A percentile compares a stretch with the other conserved stretches of the same genome.
These are phyloP conservation scores for Penicillium fimorum DNA, from an alignment of 495 filamentous ascomycete genomes.

Conservation along the genomic window DNA sequence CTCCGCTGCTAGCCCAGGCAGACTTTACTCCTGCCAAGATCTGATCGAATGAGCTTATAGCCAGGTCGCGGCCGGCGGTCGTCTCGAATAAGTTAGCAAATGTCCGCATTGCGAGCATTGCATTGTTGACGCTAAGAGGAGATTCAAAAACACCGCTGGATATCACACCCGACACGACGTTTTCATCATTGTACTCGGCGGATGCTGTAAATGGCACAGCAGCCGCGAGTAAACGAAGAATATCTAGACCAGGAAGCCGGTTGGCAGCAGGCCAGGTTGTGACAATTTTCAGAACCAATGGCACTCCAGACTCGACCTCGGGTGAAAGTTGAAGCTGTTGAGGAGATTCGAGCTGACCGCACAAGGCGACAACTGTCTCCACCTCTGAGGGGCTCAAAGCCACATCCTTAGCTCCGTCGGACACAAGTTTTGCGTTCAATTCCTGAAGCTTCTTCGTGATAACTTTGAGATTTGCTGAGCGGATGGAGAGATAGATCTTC, in stretches of 20 bases:
- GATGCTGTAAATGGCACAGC: slow-evolving; percentile 60
- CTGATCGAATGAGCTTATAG: slow-evolving; percentile 56
- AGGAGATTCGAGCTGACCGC: slow-evolving; percentile 55
- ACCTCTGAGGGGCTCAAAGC: slow-evolving; percentile 72
- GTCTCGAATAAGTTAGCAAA: slow-evolving; percentile 88
- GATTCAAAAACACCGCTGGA: slow-evolving; percentile 56
- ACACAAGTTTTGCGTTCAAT: slow-evolving; percentile 64
- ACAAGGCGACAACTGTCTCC: slow-evolving; percentile 52
- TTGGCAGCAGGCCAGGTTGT: slow-evolving; percentile 75
- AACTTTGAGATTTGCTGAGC: slow-evolving; percentile 56
- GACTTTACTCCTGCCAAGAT: slow-evolving; percentile 52
- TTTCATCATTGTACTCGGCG: slow-evolving; percentile 56
- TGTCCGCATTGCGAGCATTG: slow-evolving; percentile 80
- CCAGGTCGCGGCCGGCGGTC: slow-evolving; percentile 62
- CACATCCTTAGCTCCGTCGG: slow-evolving; percentile 67
- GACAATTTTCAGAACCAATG: slow-evolving; percentile 62
- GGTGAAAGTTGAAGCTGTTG: slow-evolving; percentile 34
- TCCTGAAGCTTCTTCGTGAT: slow-evolving; percentile 73
- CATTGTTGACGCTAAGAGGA: slow-evolving; percentile 63
- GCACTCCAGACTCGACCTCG: slow-evolving; percentile 47
- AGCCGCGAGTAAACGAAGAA: slow-evolving; percentile 75
- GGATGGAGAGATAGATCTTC: slow-evolving; percentile 76
- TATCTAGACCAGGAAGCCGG: slow-evolving; percentile 79
- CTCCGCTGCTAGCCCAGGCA: slow-evolving; percentile 39
- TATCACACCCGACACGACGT: slow-evolving; percentile 44